These are phyloP conservation scores for Blastocystis sp. DNA, from an alignment of 352 stramenopile species.

Conservation along the genomic window DNA sequence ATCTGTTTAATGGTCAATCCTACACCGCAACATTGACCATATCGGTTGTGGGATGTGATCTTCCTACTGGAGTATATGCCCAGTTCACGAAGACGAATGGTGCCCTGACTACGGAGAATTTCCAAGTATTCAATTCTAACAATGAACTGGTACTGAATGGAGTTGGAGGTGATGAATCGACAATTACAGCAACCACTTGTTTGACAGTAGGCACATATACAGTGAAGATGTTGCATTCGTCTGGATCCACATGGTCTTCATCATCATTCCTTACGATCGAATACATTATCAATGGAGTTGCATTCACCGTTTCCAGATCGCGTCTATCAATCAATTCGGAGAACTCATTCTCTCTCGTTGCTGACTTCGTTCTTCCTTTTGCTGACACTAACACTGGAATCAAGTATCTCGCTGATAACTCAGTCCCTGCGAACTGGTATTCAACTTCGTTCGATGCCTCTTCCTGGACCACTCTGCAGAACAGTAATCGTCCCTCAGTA, in stretches of 20 bases:
- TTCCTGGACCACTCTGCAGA: not conserved
- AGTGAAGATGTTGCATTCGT: not conserved
- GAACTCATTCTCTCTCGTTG: not conserved
- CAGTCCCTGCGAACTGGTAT: conserved; percentile 11
- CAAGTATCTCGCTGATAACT: not conserved
- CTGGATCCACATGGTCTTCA: not conserved
- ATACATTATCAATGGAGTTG: not conserved
- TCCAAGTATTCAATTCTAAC: not conserved
- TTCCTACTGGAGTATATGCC: not conserved
- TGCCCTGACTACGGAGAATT: not conserved
- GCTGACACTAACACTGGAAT: not conserved
- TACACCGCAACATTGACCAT: conserved; percentile 43
- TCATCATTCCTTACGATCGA: not conserved
- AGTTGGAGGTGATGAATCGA: not conserved
- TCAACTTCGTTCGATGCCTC: not conserved
- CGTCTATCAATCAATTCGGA: too few relatives aligned
- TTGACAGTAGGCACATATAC: not conserved
- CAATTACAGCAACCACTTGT: not conserved
- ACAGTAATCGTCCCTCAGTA: not conserved
- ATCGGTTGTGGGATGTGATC: not conserved
- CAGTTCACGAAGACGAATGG: not conserved
- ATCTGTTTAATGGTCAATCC: not conserved
- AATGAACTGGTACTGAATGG: not conserved
- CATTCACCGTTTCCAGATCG: too few relatives aligned
- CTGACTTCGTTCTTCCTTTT: not conserved